A percentile compares a stretch with the other conserved stretches of the same genome.
Conservation (phyloP, 139 green algal genomes). For the Penium margaritaceum region DNA sequence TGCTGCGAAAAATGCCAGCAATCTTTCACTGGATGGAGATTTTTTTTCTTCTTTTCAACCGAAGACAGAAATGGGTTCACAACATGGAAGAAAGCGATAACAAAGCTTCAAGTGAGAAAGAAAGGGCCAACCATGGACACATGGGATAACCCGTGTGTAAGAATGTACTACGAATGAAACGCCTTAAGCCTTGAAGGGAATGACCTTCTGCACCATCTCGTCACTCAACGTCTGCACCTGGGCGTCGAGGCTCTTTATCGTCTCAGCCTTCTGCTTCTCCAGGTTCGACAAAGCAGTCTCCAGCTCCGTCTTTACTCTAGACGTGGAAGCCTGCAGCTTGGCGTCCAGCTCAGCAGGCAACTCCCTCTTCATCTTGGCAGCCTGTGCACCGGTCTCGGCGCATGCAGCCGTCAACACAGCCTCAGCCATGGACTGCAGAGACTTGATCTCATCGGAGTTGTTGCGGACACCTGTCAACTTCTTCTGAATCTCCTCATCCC, state of each 20-base stretch:
- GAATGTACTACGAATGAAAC: no score
- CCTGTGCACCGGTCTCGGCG: constrained; percentile 19
- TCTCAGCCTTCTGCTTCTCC: constrained; percentile 44
- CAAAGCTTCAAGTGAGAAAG: no score
- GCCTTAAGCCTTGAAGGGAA: constrained; percentile 40
- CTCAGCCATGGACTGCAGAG: constrained; percentile 47
- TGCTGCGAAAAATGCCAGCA: no score
- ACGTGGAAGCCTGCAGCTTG: constrained; percentile 30
- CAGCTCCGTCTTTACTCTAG: constrained; percentile 47
- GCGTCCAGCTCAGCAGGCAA: constrained; percentile 31
- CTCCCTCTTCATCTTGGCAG: constrained; percentile 41
- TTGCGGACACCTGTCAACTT: constrained; percentile 48
- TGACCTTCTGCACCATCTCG: constrained; percentile 47
- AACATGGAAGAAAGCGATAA: no score
- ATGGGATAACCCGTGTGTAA: no score
- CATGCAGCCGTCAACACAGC: constrained; percentile 41
- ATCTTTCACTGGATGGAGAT: no score
- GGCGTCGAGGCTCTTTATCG: constrained; percentile 32
- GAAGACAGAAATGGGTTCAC: no score
- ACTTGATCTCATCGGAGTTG: constrained; percentile 50
- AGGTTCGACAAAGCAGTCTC: constrained; percentile 33
- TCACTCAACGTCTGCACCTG: constrained; percentile 38
- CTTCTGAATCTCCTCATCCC: constrained; percentile 48
- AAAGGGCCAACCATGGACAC: no score
- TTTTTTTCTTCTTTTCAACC: no score